Base-by-base conservation (phyloP, 306 rosid genomes). In the barrel medic (Medicago truncatula) region DNA sequence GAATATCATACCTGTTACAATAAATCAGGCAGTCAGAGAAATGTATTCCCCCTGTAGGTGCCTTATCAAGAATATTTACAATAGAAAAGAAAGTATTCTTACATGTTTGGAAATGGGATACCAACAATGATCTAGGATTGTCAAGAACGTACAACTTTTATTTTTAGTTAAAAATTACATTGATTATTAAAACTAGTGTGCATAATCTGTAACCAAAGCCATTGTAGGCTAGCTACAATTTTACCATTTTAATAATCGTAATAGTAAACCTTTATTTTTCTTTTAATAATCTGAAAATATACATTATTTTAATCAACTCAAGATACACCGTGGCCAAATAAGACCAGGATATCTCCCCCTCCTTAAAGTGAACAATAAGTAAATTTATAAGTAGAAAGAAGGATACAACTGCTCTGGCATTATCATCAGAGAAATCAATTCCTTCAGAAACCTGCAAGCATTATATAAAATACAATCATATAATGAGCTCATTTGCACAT, bases 381-480 rank as follows among this genome's bases (percentile, higher is more conserved):
- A 34, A 65, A 69, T 17, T 28, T 71, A 36, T 12, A 46, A 76
- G n/a, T 59, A 41, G 76, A 75, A 53, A 46, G 53, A 87, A 91
- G 96, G 98, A 95, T 95, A 95, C 98, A 74, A 95, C 97, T 56
- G 75, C 93, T 78, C 98, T 86, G 71, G 98, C 98, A 80, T 95
- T 86, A 75, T 92, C 98, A 86, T 95, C 93, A 17, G 97, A 81
- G 81, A 95, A 95, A 85, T 95, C 98, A 52, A 95, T 88, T 83
- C 98, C 97, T 81, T 95, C 98, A 43, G 98, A 92, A 83, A 94
- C 92, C 98, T 94, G 93, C 87, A 85, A 71, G 86, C 73, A 84
- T 66, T 44, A 68, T 13, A 73, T 84, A 66, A 79, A 70, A 62
- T 71, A 46, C 3, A 83, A 79, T 28, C 9, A 8, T 62, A 76